Percentiles rank a stretch among this genome's conserved stretches.
Conservation (phyloP, 2,329 filamentous ascomycete species). For the Podosphaera aphanis region DNA sequence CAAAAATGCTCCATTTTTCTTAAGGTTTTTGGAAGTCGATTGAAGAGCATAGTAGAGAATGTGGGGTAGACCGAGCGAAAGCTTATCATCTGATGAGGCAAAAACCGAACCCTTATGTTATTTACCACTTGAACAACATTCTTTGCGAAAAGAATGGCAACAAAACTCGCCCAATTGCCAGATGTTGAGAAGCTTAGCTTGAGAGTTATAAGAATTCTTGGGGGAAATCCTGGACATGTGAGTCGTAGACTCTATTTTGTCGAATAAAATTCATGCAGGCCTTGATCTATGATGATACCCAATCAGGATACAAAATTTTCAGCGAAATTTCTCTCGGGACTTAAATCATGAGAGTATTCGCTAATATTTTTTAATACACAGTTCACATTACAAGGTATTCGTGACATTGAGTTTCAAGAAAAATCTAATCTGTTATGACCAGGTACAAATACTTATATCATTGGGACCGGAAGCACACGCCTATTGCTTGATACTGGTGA, state of each 20-base stretch:
- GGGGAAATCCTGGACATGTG: constrained; percentile 73
- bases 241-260: constrained; percentile 5
- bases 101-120: background rate
- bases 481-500: constrained; percentile 82
- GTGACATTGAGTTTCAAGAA: background rate
- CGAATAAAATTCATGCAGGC: background rate
- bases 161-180: constrained; percentile 24
- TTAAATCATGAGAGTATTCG: background rate
- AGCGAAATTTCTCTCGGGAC: background rate
- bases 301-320: background rate
- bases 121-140: too few relatives aligned
- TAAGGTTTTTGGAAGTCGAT: too few relatives aligned
- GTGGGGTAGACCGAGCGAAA: background rate
- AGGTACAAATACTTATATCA: constrained; percentile 84
- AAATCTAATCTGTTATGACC: constrained; percentile 26
- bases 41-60: too few relatives aligned
- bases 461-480: constrained; percentile 50
- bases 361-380: constrained; percentile 2
- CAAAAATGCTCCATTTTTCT: too few relatives aligned
- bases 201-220: constrained; percentile 60
- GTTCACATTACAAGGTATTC: constrained; percentile 38
- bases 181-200: constrained; percentile 59
- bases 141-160: constrained; percentile 9
- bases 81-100: background rate
- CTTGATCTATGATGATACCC: background rate